A percentile compares a stretch with the other conserved stretches of the same genome.
Conservation (phyloP, 2,329 filamentous ascomycete species). For the Pseudofabraea citricarpa region DNA sequence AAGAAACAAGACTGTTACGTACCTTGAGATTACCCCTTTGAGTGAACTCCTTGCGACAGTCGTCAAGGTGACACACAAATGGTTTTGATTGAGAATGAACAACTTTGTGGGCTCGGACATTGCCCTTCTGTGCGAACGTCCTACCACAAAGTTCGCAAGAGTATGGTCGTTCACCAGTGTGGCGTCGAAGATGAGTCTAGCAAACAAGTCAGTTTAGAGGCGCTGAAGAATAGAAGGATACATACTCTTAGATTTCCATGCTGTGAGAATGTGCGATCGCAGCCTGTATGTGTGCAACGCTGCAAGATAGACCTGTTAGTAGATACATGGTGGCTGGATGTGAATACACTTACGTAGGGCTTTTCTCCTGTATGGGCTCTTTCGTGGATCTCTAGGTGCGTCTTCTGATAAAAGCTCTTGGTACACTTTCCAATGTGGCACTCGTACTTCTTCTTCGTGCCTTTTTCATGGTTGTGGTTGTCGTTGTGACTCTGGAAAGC, state of each 20-base stretch:
- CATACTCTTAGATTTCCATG: slow-evolving; percentile 80
- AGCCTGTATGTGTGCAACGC: slow-evolving; percentile 64
- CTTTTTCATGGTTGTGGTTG: slow-evolving; percentile 6
- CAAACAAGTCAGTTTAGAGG: slow-evolving; percentile 1
- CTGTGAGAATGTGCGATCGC: slow-evolving; percentile 80
- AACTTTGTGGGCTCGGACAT: slow-evolving; percentile 77
- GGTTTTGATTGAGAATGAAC: slow-evolving; percentile 75
- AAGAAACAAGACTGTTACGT: slow-evolving; percentile 12
- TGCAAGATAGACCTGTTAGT: slow-evolving; percentile 21
- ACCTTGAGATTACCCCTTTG: slow-evolving; percentile 92
- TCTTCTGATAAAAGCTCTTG: slow-evolving; percentile 87
- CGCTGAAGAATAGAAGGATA: slow-evolving; percentile 9
- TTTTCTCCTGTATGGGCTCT: slow-evolving; percentile 85
- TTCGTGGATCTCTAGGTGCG: slow-evolving; percentile 85
- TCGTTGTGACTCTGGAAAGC: slow-evolving; percentile 14
- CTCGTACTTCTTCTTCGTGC: slow-evolving; percentile 56
- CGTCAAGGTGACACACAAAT: slow-evolving; percentile 75
- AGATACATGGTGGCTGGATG: slow-evolving; percentile 3
- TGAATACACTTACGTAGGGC: slow-evolving; percentile 67
- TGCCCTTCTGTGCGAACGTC: slow-evolving; percentile 79
- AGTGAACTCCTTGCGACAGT: slow-evolving; percentile 83
- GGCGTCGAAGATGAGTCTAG: slow-evolving; percentile 79
- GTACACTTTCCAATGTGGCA: slow-evolving; percentile 71
- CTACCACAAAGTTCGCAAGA: slow-evolving; percentile 76
- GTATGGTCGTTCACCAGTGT: slow-evolving; percentile 84